These are phyloP conservation scores for Parafenestella ontariensis DNA, from an alignment of 2,329 filamentous ascomycete species.

Conservation along the genomic window DNA sequence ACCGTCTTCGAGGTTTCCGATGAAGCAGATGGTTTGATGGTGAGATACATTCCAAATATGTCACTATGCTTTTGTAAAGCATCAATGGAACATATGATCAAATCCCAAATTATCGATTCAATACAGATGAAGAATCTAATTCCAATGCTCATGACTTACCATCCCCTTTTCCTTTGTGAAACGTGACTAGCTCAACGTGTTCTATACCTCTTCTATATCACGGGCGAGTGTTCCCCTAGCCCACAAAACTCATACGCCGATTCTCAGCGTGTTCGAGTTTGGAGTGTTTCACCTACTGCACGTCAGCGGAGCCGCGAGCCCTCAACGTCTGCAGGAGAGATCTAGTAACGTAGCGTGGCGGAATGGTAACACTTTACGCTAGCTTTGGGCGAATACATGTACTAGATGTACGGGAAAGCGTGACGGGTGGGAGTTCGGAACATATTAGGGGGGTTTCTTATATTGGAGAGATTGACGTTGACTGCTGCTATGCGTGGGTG, in stretches of 20 bases:
- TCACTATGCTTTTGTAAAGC: neutral
- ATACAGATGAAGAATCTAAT: neutral
- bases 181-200: neutral
- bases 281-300: neutral
- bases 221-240: neutral
- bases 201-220: too few species aligned
- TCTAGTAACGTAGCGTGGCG: neutral
- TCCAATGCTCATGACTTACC: neutral
- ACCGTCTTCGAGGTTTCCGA: slow-evolving; percentile 69
- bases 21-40: slow-evolving; percentile 85
- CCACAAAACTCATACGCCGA: neutral
- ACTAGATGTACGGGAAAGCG: too few species aligned
- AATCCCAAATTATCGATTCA: neutral
- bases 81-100: too few species aligned
- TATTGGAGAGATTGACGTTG: too few species aligned
- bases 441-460: too few species aligned
- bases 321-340: neutral
- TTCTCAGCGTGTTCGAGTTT: neutral
- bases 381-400: too few species aligned
- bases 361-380: neutral
- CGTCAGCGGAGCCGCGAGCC: neutral
- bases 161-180: neutral
- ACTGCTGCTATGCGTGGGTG: too few species aligned
- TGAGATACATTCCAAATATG: slow-evolving; percentile 69
- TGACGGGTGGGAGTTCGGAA: too few species aligned